Conservation (phyloP, 1,284 basidiomycete species). For the Afroboletus lepidellus region DNA sequence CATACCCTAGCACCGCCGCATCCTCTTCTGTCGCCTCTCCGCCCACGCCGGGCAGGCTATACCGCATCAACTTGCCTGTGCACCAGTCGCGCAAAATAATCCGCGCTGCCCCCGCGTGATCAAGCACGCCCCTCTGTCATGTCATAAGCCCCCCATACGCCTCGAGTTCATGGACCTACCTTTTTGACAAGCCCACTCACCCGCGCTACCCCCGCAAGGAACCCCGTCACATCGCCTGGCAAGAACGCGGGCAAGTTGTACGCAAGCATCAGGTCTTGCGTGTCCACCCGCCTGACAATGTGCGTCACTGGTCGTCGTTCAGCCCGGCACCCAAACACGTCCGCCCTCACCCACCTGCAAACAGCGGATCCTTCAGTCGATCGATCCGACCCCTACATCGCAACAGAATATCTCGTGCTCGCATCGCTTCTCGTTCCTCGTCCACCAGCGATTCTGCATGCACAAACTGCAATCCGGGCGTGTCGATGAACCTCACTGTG, state of each 20-base stretch:
- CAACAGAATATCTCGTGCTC: conserved; percentile 71
- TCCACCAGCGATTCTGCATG: conserved; percentile 43
- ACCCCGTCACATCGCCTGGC: conserved; percentile 69
- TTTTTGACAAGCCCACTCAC: conserved; percentile 81
- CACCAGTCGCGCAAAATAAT: conserved; percentile 91
- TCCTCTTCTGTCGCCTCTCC: conserved; percentile 37
- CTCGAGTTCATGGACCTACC: conserved; percentile 40
- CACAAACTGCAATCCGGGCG: conserved; percentile 75
- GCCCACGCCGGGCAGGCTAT: conserved; percentile 57
- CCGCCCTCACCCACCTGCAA: conserved; percentile 52
- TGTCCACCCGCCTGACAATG: conserved; percentile 70
- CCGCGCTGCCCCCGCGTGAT: conserved; percentile 79
- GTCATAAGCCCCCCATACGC: conserved; percentile 6
- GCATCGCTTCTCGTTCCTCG: conserved; percentile 38
- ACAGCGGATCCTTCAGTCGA: conserved; percentile 80
- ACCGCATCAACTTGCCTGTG: conserved; percentile 76
- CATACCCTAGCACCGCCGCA: conserved; percentile 44
- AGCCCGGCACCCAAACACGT: conserved; percentile 6
- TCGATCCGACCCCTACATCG: conserved; percentile 87
- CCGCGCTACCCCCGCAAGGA: conserved; percentile 83
- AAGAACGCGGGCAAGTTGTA: conserved; percentile 87
- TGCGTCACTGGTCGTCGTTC: conserved; percentile 54
- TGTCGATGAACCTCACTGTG: conserved; percentile 72
- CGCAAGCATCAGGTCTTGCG: conserved; percentile 85
- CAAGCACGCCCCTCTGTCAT: conserved; percentile 69